Evolutionary conservation across 2,329 filamentous ascomycete species (phyloP), one percentile per base, ranked within the genome.

Genomic region (Rutstroemia sp.): DNA sequence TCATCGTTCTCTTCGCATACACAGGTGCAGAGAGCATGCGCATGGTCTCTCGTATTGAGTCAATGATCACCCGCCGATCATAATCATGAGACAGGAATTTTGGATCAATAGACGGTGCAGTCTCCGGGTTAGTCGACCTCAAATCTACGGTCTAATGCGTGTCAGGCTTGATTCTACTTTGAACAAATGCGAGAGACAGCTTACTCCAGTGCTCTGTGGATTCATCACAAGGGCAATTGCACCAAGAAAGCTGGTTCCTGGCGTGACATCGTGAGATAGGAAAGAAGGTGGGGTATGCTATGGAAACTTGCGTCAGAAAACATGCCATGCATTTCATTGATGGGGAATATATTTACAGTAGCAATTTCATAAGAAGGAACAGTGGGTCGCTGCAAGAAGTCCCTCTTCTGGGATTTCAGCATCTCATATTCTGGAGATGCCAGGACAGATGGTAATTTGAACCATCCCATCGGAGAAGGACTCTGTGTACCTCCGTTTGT

Each of bases 401-500:
- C n/a, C 16, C 19, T 42, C 9, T n/a, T 42, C 9, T 14, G 39
- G 16, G 39, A 42, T 5, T 19, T n/a, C 9, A 42, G 19, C 19
- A 68, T 73, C 42, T 75, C 67, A 64, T 81, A 83, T 62, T 85
- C 78, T 0, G 71, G 60, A 0, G 71, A 73, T 0, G 66, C 54
- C 1, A 69, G 63, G 2, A 82, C 63, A 1, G 62, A 61, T 5
- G 74, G 70, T 0, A 73, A 69, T 64, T 77, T 76, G 64, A 75
- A 73, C 65, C 68, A 78, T 3, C 74, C 75, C 39, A 77, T 73
- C 7, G 69, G 68, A 6, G 69, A 57, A 42, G 71, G 65, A 54
- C 73, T 68, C 76, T 78, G 80, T 60, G 79, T 74, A 39, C 71
- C 67, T n/a, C 76, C 67, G 0, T 78, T 77, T 1, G 65, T 68